These are phyloP conservation scores for Pelargonium myrrhifolium DNA, from an alignment of 441 rosid species.

Conservation along the genomic window DNA sequence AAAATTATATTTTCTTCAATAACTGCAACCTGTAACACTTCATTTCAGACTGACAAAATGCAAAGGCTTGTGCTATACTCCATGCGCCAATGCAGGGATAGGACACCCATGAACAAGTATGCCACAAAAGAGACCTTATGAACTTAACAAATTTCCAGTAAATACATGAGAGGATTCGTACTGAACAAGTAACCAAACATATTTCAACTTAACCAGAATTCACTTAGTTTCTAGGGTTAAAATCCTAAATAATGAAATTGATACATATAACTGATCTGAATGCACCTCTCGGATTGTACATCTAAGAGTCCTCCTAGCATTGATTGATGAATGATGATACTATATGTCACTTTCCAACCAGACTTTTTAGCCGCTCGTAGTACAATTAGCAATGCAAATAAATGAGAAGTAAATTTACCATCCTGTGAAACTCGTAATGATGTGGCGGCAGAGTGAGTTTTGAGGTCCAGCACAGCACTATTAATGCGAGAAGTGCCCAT, in stretches of 20 bases:
- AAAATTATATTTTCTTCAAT: too few relatives aligned
- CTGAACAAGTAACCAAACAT: neutral
- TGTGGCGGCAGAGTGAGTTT: slow-evolving; percentile 65
- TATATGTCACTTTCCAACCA: too few relatives aligned
- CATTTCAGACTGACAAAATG: too few relatives aligned
- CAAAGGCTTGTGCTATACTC: too few relatives aligned
- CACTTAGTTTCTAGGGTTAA: neutral
- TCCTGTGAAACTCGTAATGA: slow-evolving; percentile 42
- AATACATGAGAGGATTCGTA: neutral
- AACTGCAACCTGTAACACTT: too few relatives aligned
- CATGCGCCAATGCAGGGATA: too few relatives aligned
- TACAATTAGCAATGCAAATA: neutral
- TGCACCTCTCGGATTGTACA: neutral
- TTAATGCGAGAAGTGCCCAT: slow-evolving; percentile 82
- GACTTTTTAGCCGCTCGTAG: neutral
- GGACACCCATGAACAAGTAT: too few relatives aligned
- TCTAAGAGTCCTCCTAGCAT: neutral
- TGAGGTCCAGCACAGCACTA: slow-evolving; percentile 64
- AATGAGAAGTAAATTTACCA: slow-evolving; percentile 21
- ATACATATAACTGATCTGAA: neutral
- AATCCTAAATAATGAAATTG: neutral
- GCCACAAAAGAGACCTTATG: too few relatives aligned
- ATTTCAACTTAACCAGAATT: neutral
- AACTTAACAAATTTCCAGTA: neutral
- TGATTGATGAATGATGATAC: too few relatives aligned